A percentile compares a stretch with the other conserved stretches of the same genome.
Evolutionary conservation across 2,329 filamentous ascomycete species (phyloP).

Genomic region (Fusarium heterosporum): DNA sequence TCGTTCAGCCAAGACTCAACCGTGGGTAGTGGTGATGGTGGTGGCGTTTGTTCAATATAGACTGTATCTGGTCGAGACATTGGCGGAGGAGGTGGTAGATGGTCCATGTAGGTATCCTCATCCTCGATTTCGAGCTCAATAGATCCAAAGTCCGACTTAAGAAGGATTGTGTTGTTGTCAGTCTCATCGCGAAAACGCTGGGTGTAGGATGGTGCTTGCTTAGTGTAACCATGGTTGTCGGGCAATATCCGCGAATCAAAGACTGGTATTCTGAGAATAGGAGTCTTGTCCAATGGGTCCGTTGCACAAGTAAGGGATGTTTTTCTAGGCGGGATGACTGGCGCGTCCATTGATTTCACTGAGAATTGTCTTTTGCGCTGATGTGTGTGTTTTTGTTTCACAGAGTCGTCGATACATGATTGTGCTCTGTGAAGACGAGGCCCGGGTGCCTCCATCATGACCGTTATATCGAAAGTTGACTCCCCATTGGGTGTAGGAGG

Average conservation of each 20-base stretch:
- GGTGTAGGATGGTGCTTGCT: slow-evolving; percentile 16
- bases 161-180: slow-evolving; percentile 37
- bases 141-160: slow-evolving; percentile 38
- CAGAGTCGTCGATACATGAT: slow-evolving; percentile 16
- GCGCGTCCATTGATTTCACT: slow-evolving; percentile 36
- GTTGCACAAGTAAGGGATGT: slow-evolving; percentile 36
- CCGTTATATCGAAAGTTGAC: slow-evolving; percentile 28
- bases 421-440: slow-evolving; percentile 8
- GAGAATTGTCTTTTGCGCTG: slow-evolving; percentile 28
- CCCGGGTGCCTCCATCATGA: slow-evolving; percentile 32
- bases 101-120: slow-evolving; percentile 32
- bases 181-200: slow-evolving; percentile 34
- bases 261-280: slow-evolving; percentile 24
- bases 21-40: slow-evolving; percentile 51
- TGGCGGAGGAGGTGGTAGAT: slow-evolving; percentile 7
- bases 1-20: slow-evolving; percentile 54
- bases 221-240: slow-evolving; percentile 22
- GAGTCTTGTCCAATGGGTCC: slow-evolving; percentile 13
- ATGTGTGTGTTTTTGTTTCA: not conserved
- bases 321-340: slow-evolving; percentile 39
- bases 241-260: slow-evolving; percentile 16
- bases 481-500: slow-evolving; percentile 48
- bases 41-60: slow-evolving; percentile 51
- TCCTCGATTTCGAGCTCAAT: slow-evolving; percentile 40
- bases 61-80: slow-evolving; percentile 39